Evolutionary conservation across 2,329 filamentous ascomycete species (phyloP).

Genomic region (Fusarium sp.): DNA sequence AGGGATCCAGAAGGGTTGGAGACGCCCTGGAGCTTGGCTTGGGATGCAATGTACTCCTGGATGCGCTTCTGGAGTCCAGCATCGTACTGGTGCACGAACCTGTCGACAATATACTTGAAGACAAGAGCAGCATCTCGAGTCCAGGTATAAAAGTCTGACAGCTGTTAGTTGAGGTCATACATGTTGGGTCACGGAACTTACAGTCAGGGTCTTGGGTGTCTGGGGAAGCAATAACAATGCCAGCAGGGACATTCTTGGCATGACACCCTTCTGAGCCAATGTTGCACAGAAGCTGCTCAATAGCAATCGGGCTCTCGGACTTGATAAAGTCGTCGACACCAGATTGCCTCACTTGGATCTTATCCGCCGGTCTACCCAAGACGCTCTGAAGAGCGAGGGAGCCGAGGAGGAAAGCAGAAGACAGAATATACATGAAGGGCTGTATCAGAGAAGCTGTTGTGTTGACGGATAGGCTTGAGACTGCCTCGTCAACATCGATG

Average conservation of each 20-base stretch:
- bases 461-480: constrained; percentile 44
- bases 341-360: constrained; percentile 53
- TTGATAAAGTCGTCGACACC: constrained; percentile 64
- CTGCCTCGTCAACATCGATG: constrained; percentile 34
- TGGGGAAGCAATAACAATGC: constrained; percentile 68
- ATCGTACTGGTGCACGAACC: constrained; percentile 69
- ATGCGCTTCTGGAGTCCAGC: constrained; percentile 68
- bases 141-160: constrained; percentile 80
- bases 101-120: constrained; percentile 75
- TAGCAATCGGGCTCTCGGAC: constrained; percentile 62
- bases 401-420: constrained; percentile 62
- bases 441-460: constrained; percentile 43
- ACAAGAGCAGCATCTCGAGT: constrained; percentile 78
- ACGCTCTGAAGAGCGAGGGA: constrained; percentile 62
- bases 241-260: constrained; percentile 57
- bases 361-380: constrained; percentile 57
- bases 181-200: constrained; percentile 48
- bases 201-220: constrained; percentile 65
- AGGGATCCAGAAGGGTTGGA: constrained; percentile 75
- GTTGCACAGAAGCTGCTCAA: constrained; percentile 66
- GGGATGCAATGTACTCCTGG: constrained; percentile 74
- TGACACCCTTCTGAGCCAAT: constrained; percentile 66
- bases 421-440: constrained; percentile 62
- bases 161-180: constrained; percentile 4
- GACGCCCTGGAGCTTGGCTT: constrained; percentile 73